These are phyloP conservation scores for Saccharomycopsis phalli DNA, from an alignment of 1,139 yeast species.

Conservation along the genomic window DNA sequence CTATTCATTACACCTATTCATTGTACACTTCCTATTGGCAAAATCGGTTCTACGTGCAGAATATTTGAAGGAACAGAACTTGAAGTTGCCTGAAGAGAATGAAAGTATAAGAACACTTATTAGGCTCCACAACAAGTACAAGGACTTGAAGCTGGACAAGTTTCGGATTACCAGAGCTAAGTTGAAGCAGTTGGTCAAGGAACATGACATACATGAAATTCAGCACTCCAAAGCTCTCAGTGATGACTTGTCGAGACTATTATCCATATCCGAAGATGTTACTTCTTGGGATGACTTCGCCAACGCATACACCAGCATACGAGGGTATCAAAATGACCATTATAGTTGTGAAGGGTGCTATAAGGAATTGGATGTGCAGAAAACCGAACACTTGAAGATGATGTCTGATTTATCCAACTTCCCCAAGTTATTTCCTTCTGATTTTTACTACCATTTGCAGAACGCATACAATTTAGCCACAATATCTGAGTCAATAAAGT, in stretches of 20 bases:
- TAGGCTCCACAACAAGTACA: not conserved
- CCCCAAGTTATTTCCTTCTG: conserved; percentile 2
- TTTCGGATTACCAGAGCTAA: not conserved
- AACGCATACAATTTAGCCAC: conserved; percentile 6
- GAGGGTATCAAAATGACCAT: not conserved
- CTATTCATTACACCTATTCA: conserved; percentile 2
- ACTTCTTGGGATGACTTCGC: conserved; percentile 4
- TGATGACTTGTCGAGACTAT: not conserved
- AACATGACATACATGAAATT: not conserved
- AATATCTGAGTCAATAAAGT: conserved; percentile 10
- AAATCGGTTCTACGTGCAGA: conserved; percentile 1
- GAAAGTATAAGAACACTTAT: not conserved
- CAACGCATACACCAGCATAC: not conserved
- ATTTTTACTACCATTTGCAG: conserved; percentile 4
- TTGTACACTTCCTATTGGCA: not conserved
- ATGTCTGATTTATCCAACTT: not conserved
- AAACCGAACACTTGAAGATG: not conserved
- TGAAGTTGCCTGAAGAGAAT: not conserved
- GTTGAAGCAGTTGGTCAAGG: not conserved
- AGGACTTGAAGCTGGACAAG: not conserved
- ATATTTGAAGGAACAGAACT: not conserved
- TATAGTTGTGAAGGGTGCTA: not conserved
- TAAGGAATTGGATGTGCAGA: not conserved
- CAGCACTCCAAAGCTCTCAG: not conserved
- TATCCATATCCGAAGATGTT: conserved; percentile 4